Conservation (phyloP, 805 yeast species). For the Saccharomycopsis schoenii region DNA sequence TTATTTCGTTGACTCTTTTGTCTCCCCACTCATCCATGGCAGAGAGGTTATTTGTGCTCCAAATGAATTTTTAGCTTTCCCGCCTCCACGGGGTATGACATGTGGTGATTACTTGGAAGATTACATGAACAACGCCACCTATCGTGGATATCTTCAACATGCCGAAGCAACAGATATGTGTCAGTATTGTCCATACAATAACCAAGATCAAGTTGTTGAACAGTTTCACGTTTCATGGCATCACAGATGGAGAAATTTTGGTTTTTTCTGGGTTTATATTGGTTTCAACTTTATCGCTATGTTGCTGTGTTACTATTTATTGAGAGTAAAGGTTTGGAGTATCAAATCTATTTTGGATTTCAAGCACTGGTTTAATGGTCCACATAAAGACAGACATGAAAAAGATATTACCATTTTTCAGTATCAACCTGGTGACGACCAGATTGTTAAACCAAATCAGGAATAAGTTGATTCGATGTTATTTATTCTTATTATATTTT, state of each 20-base stretch:
- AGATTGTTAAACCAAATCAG: slow-evolving; percentile 21
- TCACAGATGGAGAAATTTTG: slow-evolving; percentile 61
- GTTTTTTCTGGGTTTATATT: slow-evolving; percentile 40
- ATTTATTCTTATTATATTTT: background rate
- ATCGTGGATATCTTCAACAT: slow-evolving; percentile 35
- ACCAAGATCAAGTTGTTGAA: slow-evolving; percentile 26
- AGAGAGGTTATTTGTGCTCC: slow-evolving; percentile 29
- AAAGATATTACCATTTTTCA: slow-evolving; percentile 35
- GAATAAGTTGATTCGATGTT: background rate
- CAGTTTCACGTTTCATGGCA: slow-evolving; percentile 28
- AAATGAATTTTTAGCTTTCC: slow-evolving; percentile 30
- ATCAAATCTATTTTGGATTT: slow-evolving; percentile 26
- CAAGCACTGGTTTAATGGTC: slow-evolving; percentile 33
- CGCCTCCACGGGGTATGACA: slow-evolving; percentile 38
- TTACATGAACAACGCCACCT: slow-evolving; percentile 27
- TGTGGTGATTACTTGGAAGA: slow-evolving; percentile 37
- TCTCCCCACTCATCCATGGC: slow-evolving; percentile 31
- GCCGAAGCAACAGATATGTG: slow-evolving; percentile 32
- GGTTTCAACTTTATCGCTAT: slow-evolving; percentile 30
- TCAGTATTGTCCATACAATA: slow-evolving; percentile 30
- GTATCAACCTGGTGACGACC: slow-evolving; percentile 31
- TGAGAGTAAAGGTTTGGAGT: slow-evolving; percentile 32
- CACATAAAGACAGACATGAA: slow-evolving; percentile 38
- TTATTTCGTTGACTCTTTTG: slow-evolving; percentile 36
- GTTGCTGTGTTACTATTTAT: slow-evolving; percentile 28